Evolutionary conservation across 1,284 basidiomycete species (phyloP), one percentile per base, ranked within the genome.

Genomic region (Fomitiporia mediterranea): DNA sequence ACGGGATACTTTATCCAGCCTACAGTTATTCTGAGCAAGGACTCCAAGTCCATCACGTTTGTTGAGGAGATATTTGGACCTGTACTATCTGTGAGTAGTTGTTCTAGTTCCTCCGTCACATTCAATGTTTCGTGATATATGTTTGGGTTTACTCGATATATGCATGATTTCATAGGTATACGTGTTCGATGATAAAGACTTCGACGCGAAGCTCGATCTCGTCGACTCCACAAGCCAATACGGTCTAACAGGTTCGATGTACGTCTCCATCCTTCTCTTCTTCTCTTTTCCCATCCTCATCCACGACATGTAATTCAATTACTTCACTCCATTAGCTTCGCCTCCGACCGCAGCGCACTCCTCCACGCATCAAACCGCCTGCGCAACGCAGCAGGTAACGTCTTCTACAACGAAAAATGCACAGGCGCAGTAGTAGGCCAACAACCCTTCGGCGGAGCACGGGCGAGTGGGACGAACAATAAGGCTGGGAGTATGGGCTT

Each of bases 31-130:
- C 75, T 94, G 63, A 97, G 90, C 66, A 91, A 91, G 70, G 92
- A 99, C 70, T 94, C 96, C 51, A 83, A 84, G 65, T 91, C 87
- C 4, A 75, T 97, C 52, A 97, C 95, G 8, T 93, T 99, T 84
- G 83, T 82, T 30, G 92, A 98, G 66, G 96, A 99, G 74, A 91
- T 99, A 67, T 98, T 99, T 65, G 97, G 97, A 3, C 97, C 97
- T 35, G 95, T 99, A 52, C 70, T 98, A 59, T 98, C 96, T 37
- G 91, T 92, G 64, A 66, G 78, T 72, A 54, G 55, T 23, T 62
- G 61, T n/a, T n/a, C n/a, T n/a, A n/a, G n/a, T n/a, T n/a, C 37
- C 91, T 92, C 64, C 66, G 77, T 72, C 53, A 23, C 63, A n/a
- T n/a, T n/a, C 38, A 43, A 6, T 47, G 42, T 40, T 51, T 38